These are phyloP conservation scores for Kodamaea kaohsiungensis DNA, from an alignment of 805 yeast genomes.

Conservation along the genomic window DNA sequence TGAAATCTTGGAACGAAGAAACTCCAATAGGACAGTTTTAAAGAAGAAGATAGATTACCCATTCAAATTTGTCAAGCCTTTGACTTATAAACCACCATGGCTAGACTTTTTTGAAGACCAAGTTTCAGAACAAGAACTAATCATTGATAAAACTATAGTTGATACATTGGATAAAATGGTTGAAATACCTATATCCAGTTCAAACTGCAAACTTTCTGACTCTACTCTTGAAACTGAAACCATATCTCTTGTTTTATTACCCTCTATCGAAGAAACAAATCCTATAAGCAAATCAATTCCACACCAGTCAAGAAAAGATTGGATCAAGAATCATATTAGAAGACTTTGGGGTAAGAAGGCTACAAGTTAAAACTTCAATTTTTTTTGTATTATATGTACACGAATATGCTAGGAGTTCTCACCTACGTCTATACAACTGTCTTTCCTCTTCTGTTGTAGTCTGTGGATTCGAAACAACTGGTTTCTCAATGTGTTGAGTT, in stretches of 20 bases:
- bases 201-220: too few relatives aligned
- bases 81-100: conserved; percentile 4
- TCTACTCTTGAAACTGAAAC: background rate
- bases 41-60: background rate
- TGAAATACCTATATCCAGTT: background rate
- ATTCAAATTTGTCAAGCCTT: background rate
- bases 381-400: conserved; percentile 3
- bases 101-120: background rate
- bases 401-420: conserved; percentile 5
- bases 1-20: background rate
- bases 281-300: background rate
- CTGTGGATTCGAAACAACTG: conserved; percentile 27
- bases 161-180: background rate
- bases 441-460: conserved; percentile 33
- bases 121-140: background rate
- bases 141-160: background rate
- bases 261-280: background rate
- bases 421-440: conserved; percentile 35
- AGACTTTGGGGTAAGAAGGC: background rate
- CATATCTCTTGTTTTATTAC: background rate
- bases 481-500: conserved; percentile 32
- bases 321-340: background rate
- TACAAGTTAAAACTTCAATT: background rate
- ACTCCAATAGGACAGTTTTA: background rate
- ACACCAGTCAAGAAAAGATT: background rate